These are phyloP conservation scores for Condylostoma magnum DNA, from an alignment of 169 alveolate species.

Conservation along the genomic window DNA sequence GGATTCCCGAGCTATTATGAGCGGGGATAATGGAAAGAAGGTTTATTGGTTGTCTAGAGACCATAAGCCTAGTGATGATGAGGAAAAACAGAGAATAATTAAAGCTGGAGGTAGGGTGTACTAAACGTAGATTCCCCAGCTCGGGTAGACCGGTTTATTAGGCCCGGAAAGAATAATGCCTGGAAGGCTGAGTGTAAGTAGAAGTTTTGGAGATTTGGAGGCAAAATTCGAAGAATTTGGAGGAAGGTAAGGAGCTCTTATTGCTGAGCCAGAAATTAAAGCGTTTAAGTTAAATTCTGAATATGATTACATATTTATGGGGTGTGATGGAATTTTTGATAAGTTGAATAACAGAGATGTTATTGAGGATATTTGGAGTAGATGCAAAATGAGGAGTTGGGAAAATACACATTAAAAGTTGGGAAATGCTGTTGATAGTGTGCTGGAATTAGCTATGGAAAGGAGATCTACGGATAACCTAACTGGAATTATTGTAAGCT, in stretches of 20 bases:
- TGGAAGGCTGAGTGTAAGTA: slow-evolving; percentile 65
- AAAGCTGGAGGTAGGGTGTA: slow-evolving; percentile 77
- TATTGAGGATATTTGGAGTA: not conserved
- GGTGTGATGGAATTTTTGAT: slow-evolving; percentile 83
- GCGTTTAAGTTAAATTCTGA: slow-evolving; percentile 56
- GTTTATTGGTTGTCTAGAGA: slow-evolving; percentile 60
- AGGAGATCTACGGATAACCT: slow-evolving; percentile 76
- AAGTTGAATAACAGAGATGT: slow-evolving; percentile 61
- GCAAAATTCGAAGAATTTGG: slow-evolving; percentile 68
- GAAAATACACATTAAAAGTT: slow-evolving; percentile 37
- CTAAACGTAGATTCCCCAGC: slow-evolving; percentile 19
- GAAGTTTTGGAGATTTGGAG: slow-evolving; percentile 77
- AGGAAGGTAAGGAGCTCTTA: slow-evolving; percentile 74
- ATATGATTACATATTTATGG: slow-evolving; percentile 63
- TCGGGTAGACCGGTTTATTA: not conserved
- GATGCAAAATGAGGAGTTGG: not conserved
- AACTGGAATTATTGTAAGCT: slow-evolving; percentile 72
- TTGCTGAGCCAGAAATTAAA: slow-evolving; percentile 65
- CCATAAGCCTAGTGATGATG: slow-evolving; percentile 67
- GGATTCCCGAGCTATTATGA: slow-evolving; percentile 62
- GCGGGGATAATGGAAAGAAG: slow-evolving; percentile 29
- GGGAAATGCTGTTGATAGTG: slow-evolving; percentile 65
- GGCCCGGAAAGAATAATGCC: slow-evolving; percentile 74
- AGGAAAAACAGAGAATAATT: slow-evolving; percentile 60
- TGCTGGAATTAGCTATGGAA: slow-evolving; percentile 62